phyloP scores from a whole-genome alignment of 1,284 basidiomycete species.

The Rhodotorula glutinis region DNA sequence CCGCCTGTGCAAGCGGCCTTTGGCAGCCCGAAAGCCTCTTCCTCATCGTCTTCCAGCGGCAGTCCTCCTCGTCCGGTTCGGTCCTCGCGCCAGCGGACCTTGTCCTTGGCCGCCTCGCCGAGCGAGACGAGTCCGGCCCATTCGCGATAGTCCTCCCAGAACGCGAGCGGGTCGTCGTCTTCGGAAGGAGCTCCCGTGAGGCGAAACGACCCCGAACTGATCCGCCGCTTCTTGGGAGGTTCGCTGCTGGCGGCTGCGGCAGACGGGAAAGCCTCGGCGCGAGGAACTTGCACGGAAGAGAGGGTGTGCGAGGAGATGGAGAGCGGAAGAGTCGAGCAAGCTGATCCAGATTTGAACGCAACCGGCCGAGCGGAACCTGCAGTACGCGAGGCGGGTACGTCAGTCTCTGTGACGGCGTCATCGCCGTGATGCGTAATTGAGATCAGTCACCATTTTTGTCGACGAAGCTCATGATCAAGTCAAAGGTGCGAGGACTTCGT shows the following conservation, averaged over 20 bases:
- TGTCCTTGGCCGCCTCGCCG: neutral
- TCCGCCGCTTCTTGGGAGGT: slow-evolving; percentile 4
- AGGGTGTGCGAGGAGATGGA: neutral
- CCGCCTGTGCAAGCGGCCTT: slow-evolving; percentile 5
- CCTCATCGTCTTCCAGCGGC: neutral
- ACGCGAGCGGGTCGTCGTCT: neutral
- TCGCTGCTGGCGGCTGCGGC: fast-evolving
- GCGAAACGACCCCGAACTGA: slow-evolving; percentile 13
- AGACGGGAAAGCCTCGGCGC: neutral
- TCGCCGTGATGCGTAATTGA: too few species aligned
- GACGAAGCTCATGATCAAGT: slow-evolving; percentile 20
- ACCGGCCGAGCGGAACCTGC: slow-evolving; percentile 3
- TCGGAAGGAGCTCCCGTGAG: neutral
- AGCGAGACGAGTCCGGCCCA: slow-evolving; percentile 25
- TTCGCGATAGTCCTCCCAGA: slow-evolving; percentile 29
- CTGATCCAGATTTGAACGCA: neutral
- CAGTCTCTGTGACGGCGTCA: neutral
- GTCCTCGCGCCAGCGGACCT: neutral
- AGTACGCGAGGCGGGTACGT: neutral
- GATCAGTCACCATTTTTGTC: slow-evolving; percentile 20
- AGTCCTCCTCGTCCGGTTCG: neutral
- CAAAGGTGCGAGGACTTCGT: slow-evolving; percentile 7
- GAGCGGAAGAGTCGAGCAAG: neutral
- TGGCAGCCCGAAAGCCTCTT: slow-evolving; percentile 3
- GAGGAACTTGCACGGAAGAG: neutral